A percentile compares a stretch with the other conserved stretches of the same genome.
Evolutionary conservation across 805 yeast genomes (phyloP).

Genomic region (Cyberlindnera subsufficiens): DNA sequence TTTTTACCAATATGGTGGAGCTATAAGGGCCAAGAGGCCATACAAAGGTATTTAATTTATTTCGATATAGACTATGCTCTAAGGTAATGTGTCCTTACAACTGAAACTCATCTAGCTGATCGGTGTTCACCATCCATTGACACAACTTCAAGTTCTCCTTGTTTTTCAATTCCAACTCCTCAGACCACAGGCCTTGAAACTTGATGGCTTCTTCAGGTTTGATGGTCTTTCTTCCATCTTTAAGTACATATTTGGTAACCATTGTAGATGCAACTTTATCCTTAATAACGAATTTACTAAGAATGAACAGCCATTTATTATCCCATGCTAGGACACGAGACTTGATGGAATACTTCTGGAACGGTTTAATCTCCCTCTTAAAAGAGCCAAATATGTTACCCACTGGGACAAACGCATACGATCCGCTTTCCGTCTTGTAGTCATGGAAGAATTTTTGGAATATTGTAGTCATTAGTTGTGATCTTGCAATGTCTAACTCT

Average conservation of each 20-base stretch:
- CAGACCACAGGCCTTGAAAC: slow-evolving; percentile 49
- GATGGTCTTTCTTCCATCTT: slow-evolving; percentile 71
- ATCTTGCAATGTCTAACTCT: slow-evolving; percentile 77
- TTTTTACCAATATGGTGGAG: slow-evolving; percentile 44
- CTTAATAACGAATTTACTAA: slow-evolving; percentile 51
- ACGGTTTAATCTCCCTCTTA: slow-evolving; percentile 68
- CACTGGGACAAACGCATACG: slow-evolving; percentile 56
- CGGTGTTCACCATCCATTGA: slow-evolving; percentile 31
- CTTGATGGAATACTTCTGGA: slow-evolving; percentile 47
- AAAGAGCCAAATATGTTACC: slow-evolving; percentile 67
- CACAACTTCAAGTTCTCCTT: slow-evolving; percentile 34
- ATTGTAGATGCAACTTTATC: slow-evolving; percentile 46
- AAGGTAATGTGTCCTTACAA: background rate
- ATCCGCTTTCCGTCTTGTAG: slow-evolving; percentile 35
- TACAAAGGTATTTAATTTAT: slow-evolving; percentile 9
- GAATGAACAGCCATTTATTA: slow-evolving; percentile 74
- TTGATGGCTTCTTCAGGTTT: slow-evolving; percentile 55
- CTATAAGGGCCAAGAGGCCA: slow-evolving; percentile 26
- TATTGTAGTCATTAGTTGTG: slow-evolving; percentile 49
- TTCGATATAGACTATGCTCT: too few relatives aligned
- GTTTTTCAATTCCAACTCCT: slow-evolving; percentile 40
- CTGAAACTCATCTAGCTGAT: slow-evolving; percentile 27
- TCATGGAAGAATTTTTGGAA: slow-evolving; percentile 52
- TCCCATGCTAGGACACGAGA: slow-evolving; percentile 77
- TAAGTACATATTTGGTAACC: slow-evolving; percentile 76